Percentiles rank a stretch among this genome's conserved stretches.
Conservation (phyloP, 331 rosid species). For the Saraca asoca region DNA sequence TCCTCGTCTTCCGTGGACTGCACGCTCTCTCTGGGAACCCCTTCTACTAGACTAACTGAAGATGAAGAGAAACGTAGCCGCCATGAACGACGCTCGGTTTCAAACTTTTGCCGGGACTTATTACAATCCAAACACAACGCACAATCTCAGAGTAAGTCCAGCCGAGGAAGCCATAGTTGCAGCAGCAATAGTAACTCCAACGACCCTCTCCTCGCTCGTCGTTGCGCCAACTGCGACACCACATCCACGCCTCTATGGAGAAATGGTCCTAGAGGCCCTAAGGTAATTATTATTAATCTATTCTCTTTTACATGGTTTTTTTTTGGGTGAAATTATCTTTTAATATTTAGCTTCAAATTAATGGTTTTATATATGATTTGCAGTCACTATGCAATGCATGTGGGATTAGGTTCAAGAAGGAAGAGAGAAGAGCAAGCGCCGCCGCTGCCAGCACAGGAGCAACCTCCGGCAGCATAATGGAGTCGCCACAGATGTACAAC, state of each 20-base stretch:
- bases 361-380: constrained; percentile 6
- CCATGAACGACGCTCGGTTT: constrained; percentile 48
- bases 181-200: constrained; percentile 1
- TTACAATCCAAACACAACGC: constrained; percentile 57
- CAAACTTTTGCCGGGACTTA: constrained; percentile 85
- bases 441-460: constrained; percentile 51
- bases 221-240: constrained; percentile 95
- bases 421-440: constrained; percentile 84
- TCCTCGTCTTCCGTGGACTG: constrained; percentile 76
- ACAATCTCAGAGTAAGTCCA: constrained; percentile 42
- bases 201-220: constrained; percentile 86
- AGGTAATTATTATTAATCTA: constrained; percentile 46
- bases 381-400: constrained; percentile 99
- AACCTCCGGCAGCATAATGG: constrained; percentile 44
- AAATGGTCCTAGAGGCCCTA: constrained; percentile 93
- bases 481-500: constrained; percentile 50
- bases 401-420: constrained; percentile 96
- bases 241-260: constrained; percentile 97
- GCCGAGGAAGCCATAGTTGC: constrained; percentile 25
- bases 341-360: neutral
- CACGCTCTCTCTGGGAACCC: constrained; percentile 87
- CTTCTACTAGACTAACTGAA: constrained; percentile 63
- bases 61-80: constrained; percentile 51
- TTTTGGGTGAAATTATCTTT: neutral
- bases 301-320: neutral